Percentiles rank a stretch among this genome's conserved stretches.
Conservation (phyloP, 2,329 filamentous ascomycete species). For the Penicillium sp. region DNA sequence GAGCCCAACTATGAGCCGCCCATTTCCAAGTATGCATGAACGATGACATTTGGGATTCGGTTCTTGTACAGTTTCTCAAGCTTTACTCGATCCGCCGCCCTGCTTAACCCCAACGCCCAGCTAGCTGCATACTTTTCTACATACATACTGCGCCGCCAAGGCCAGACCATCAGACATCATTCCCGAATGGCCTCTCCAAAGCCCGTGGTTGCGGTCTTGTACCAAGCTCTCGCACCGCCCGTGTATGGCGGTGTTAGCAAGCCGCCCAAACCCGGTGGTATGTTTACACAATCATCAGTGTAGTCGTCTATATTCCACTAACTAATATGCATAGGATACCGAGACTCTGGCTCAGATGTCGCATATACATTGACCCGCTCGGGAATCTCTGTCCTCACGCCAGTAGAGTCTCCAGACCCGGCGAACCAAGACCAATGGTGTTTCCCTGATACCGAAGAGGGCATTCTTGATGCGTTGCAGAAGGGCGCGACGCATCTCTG, state of each 20-base stretch:
- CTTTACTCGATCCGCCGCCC: not conserved
- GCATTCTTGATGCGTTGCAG: conserved; percentile 42
- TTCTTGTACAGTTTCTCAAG: not conserved
- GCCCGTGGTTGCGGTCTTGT: conserved; percentile 45
- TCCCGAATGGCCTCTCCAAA: not conserved
- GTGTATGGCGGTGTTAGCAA: conserved; percentile 50
- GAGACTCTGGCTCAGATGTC: conserved; percentile 51
- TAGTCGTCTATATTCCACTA: not conserved
- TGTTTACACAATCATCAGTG: not conserved
- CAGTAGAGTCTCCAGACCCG: conserved; percentile 29
- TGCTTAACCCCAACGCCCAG: not conserved
- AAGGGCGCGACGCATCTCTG: conserved; percentile 48
- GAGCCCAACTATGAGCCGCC: not conserved
- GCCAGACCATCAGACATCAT: not conserved
- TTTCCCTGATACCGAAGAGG: conserved; percentile 46
- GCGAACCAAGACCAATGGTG: conserved; percentile 38
- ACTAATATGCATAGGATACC: conserved; percentile 40
- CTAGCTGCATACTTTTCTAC: not conserved
- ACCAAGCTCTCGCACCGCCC: conserved; percentile 50
- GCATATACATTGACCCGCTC: conserved; percentile 40
- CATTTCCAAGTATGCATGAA: not conserved
- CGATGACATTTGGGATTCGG: not conserved
- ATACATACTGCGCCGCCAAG: not conserved
- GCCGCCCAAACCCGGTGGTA: conserved; percentile 51
- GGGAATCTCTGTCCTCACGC: conserved; percentile 36